Conservation (phyloP, 202 grass and related monocot species). For the Panicum hallii region DNA sequence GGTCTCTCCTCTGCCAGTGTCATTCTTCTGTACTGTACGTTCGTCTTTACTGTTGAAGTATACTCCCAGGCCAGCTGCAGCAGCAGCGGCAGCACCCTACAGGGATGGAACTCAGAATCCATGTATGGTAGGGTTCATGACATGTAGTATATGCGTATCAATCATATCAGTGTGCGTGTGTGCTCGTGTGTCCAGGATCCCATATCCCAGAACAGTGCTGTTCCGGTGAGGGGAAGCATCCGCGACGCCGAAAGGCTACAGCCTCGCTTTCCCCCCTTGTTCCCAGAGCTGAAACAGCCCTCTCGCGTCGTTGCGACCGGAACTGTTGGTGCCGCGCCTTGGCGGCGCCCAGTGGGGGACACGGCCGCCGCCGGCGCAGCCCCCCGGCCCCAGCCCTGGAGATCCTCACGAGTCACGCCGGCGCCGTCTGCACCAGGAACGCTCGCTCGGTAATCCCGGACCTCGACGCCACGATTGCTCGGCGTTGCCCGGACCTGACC, state of each 20-base stretch:
- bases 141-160: neutral
- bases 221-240: constrained; percentile 27
- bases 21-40: neutral
- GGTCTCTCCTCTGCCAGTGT: neutral
- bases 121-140: neutral
- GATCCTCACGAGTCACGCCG: too few species aligned
- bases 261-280: neutral
- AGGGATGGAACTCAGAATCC: neutral
- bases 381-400: too few species aligned
- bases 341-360: neutral
- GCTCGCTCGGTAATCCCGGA: too few species aligned
- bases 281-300: constrained; percentile 5
- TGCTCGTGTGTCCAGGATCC: neutral
- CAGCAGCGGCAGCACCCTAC: neutral
- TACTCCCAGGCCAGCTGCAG: too few species aligned
- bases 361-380: too few species aligned
- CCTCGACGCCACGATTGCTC: too few species aligned
- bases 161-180: neutral
- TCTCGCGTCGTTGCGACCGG: neutral
- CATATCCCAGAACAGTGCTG: constrained; percentile 10
- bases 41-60: neutral
- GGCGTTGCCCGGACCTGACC: too few species aligned
- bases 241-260: constrained; percentile 48
- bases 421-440: too few species aligned
- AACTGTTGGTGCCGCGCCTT: neutral